Evolutionary conservation across 257 asterid genomes (phyloP), one percentile per base, ranked within the genome.

Genomic region (Jacaranda copaia): DNA sequence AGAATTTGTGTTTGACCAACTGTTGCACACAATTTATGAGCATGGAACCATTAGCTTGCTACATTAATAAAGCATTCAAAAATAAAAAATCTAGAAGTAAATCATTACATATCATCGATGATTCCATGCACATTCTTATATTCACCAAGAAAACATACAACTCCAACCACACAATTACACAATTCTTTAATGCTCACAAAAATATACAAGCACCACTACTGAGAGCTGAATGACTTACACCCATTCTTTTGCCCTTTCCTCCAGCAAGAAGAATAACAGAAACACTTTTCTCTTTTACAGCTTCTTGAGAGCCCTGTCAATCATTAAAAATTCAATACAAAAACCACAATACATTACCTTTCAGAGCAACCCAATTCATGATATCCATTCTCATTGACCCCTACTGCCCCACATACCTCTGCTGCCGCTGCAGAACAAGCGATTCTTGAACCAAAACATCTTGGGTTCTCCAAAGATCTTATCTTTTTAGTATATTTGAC

Each of bases 221-320:
- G 65, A 77, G 42, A 62, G 25, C 51, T 56, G 36, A 59, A 39
- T 46, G 39, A 78, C 91, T 84, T 87, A 93, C 99, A 7, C 98
- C 98, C 98, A 96, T 96, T 85, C 97, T 89, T 82, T 96, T 96
- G 38, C 99, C 98, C 84, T 89, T 89, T 61, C 99, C 99, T 79
- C 99, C 99, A 19, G 99, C 97, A 76, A 96, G 97, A 78, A 96
- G 88, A 73, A 96, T 62, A 63, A 96, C 97, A n/a, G 99, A 91
- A 35, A 91, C 98, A 76, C 98, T 87, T 25, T 81, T 93, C 87
- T 90, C 96, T 77, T 89, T 87, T 48, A 91, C 93, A 85, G 72
- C 90, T 20, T 63, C 84, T 60, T 88, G 91, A 75, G 90, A 51
- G 40, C 74, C 86, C 95, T 91, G 91, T 45, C 48, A 73, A 45